Evolutionary conservation across 208 protist species (phyloP), one percentile per base, ranked within the genome.

Genomic region (Borovskyia barvae): DNA sequence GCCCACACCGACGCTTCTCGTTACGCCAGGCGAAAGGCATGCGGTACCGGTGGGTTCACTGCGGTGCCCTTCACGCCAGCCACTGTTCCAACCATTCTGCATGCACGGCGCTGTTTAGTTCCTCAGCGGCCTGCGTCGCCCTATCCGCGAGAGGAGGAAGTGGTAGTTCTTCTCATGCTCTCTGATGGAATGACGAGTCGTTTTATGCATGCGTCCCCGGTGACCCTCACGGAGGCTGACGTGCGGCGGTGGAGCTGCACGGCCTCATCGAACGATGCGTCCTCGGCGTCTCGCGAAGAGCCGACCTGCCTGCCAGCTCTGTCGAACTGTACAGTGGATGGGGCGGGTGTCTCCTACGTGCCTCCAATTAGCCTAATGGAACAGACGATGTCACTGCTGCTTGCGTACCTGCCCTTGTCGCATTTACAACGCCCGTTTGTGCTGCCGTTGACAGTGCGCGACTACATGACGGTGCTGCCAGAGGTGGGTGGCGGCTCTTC

Each of bases 401-500:
- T 92, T 2, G 66, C 66, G 25, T 76, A 90, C 55, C 42, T 90
- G 19, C 88, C 88, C n/a, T 53, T 90, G 20, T 40, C 58, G 11
- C 72, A 80, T 42, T 33, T 87, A 19, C 82, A 82, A 15, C 75
- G 80, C 5, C 84, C 85, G 1, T 70, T 91, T 11, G 74, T 92
- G 17, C 59, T 94, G 25, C 88, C 88, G 0, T 39, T 94, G 20
- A 49, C 61, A 24, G 14, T 90, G 32, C 65, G 78, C 51, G 48
- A 73, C n/a, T 92, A 77, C 43, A 70, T 92, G 43, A 89, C 82
- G 20, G 73, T 87, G 66, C 68, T 94, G 19, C 88, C 88, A 9
- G 72, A 86, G 36, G 62, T 72, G 32, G 68, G 54, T 24, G 59
- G 48, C 46, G 42, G 47, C 17, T 56, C 60, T 5, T 5, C 49